Conservation (phyloP, 441 rosid genomes). For the Jatropha podagrica region DNA sequence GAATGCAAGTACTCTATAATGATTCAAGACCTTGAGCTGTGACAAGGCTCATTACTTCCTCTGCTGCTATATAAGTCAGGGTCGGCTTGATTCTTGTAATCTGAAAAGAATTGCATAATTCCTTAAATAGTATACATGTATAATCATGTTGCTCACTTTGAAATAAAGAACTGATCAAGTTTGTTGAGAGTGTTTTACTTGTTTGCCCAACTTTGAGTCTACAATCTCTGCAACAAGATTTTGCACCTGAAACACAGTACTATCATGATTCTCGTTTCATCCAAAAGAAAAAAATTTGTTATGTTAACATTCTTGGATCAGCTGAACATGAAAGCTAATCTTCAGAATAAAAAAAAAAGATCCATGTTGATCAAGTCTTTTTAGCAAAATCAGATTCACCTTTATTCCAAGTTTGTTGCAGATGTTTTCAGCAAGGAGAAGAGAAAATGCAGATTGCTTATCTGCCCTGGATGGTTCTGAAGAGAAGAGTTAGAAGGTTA, state of each 20-base stretch:
- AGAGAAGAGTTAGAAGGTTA: conserved; percentile 23
- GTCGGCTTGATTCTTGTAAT: conserved; percentile 79
- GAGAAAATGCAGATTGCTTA: conserved; percentile 86
- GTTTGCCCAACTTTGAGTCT: conserved; percentile 91
- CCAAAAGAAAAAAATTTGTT: not conserved
- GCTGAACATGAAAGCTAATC: conserved; percentile 9
- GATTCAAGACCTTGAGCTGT: conserved; percentile 85
- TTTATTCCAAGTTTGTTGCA: conserved; percentile 79
- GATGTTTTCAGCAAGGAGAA: conserved; percentile 91
- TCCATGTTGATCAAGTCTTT: conserved; percentile 1
- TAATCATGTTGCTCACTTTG: not conserved
- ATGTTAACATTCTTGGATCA: not conserved
- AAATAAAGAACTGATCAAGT: conserved; percentile 16
- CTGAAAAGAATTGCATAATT: conserved; percentile 38
- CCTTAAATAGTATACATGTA: conserved; percentile 1
- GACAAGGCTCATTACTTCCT: conserved; percentile 97
- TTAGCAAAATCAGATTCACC: conserved; percentile 37
- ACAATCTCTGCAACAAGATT: conserved; percentile 94
- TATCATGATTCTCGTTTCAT: conserved; percentile 17
- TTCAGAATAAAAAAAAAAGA: conserved; percentile 7
- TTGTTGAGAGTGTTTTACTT: conserved; percentile 42
- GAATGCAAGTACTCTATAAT: conserved; percentile 6
- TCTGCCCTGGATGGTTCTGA: conserved; percentile 90
- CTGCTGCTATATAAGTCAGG: conserved; percentile 81
- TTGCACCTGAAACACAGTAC: conserved; percentile 51